phyloP scores from a whole-genome alignment of 176 grass and related monocot genomes.

The Musa schizocarpa region DNA sequence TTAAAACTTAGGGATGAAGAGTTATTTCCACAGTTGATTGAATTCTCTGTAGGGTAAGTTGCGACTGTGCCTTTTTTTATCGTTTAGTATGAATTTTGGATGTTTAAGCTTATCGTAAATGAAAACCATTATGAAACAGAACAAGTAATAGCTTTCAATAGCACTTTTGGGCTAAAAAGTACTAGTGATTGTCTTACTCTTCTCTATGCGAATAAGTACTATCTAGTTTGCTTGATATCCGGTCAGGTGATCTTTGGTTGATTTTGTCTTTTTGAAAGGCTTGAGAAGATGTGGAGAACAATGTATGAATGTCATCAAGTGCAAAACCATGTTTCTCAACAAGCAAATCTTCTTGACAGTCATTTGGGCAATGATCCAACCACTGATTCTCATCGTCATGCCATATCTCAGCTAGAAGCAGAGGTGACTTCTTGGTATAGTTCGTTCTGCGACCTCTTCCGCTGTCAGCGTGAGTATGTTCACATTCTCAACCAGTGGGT shows the following conservation, averaged over 20 bases:
- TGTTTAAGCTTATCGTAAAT: background rate
- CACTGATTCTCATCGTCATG: slow-evolving; percentile 59
- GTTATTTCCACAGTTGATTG: slow-evolving; percentile 84
- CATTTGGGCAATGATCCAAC: slow-evolving; percentile 63
- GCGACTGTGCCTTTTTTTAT: background rate
- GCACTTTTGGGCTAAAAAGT: background rate
- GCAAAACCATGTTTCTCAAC: slow-evolving; percentile 69
- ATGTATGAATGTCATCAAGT: slow-evolving; percentile 93
- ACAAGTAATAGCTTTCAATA: background rate
- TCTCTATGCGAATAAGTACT: too few species aligned
- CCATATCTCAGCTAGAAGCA: slow-evolving; percentile 67
- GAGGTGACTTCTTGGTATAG: slow-evolving; percentile 77
- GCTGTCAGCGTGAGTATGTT: slow-evolving; percentile 68
- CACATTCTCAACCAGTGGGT: slow-evolving; percentile 69
- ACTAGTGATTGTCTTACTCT: background rate
- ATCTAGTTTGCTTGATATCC: background rate
- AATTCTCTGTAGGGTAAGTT: slow-evolving; percentile 76
- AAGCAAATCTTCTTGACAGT: slow-evolving; percentile 48
- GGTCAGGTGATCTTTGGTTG: background rate
- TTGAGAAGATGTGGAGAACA: slow-evolving; percentile 89
- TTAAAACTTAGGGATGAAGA: slow-evolving; percentile 84
- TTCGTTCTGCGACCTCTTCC: slow-evolving; percentile 73
- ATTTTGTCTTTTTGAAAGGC: slow-evolving; percentile 37
- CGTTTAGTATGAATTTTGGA: background rate
- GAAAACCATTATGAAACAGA: background rate